Base-by-base conservation (phyloP, 2,329 filamentous ascomycete genomes). In the Didymellaceae sp. region DNA sequence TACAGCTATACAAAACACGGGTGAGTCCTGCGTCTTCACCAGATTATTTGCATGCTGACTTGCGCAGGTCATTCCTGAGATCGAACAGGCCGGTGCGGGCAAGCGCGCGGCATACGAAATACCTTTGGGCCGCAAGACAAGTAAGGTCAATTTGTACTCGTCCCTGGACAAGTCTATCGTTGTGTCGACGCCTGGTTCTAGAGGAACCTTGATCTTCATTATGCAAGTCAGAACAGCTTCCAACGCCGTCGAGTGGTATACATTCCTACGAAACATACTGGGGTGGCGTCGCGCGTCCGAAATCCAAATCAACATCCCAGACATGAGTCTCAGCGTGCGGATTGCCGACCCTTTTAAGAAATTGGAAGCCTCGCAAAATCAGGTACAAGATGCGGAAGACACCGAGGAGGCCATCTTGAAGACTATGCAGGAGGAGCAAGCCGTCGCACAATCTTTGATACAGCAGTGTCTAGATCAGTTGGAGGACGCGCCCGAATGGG, bases 201-300 rank as follows among this genome's bases (percentile, higher is more conserved):
- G 69, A 14, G 80, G 83, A 3, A 85, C 82, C 1, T 77, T 77
- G 25, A 86, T 88, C 35, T 73, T 71, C 43, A 84, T 88, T 52
- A 78, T 88, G 69, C 80, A 83, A 22, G 79, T 85, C 5, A 79
- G 82, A 10, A 86, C 85, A 14, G 77, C 80, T 2, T 81, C 83
- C 5, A 82, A 82, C 59, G 82, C 84, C 6, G 81, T 86, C 8
- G 86, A 88, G 65, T 88, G 86, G 86, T 87, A 85, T 63, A 87
- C 85, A 0, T 87, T 87, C 56, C 74, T 88, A 11, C 77, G 80
- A 10, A 81, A 82, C 43, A 75, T 81, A 6, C 73, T 88, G 16
- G 86, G 86, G 28, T 83, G 80, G 78, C 75, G 78, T 35, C 78
- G 83, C 45, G 77, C 82, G 4, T 75, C 77, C 28, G 80, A 79